Evolutionary conservation across 768 basidiomycete species (phyloP), one percentile per base, ranked within the genome.

Genomic region (Chalciporus pseudorubinellus): DNA sequence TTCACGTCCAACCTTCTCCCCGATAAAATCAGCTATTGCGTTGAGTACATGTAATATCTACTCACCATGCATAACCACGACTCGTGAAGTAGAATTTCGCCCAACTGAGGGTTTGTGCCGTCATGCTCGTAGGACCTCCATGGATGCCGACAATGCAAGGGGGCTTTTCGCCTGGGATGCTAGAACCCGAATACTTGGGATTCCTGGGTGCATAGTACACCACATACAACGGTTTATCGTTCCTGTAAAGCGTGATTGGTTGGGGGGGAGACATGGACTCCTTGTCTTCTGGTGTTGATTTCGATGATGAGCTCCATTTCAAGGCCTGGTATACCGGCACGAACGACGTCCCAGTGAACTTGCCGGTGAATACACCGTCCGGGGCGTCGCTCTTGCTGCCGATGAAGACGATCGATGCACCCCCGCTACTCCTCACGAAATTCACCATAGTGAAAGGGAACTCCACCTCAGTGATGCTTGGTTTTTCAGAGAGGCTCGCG

Each of bases 1-100:
- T 91, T 85, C 31, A 91, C 86, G 46, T 86, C 85, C 24, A 87
- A 59, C 80, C 85, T 82, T 77, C n/a, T 33, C n/a, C 34, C 34
- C 3, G 6, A 16, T n/a, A 2, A 81, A 79, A 51, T 44, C 3
- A 4, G 31, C 49, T 49, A 0, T 56, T 61, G 50, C 31, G 6
- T 18, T 3, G 18, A 22, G 29, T 53, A 38, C 4, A 51, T 4
- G 7, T 34, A 36, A 6, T 16, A 7, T 20, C 36, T 19, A 56
- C 71, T 40, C 54, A 85, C 87, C 84, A 88, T 18, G 76, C 83
- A 72, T 75, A 89, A 18, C 87, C 85, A 7, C 85, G 76, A 19
- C 78, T 79, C 0, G 86, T 88, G 53, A 80, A 89, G 58, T 74
- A 89, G 59, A 85, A 82, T 49, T 73, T 77, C 9, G 52, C 61